Evolutionary conservation across 768 basidiomycete genomes (phyloP), one percentile per base, ranked within the genome.

Genomic region (Leccinum disarticulatum): DNA sequence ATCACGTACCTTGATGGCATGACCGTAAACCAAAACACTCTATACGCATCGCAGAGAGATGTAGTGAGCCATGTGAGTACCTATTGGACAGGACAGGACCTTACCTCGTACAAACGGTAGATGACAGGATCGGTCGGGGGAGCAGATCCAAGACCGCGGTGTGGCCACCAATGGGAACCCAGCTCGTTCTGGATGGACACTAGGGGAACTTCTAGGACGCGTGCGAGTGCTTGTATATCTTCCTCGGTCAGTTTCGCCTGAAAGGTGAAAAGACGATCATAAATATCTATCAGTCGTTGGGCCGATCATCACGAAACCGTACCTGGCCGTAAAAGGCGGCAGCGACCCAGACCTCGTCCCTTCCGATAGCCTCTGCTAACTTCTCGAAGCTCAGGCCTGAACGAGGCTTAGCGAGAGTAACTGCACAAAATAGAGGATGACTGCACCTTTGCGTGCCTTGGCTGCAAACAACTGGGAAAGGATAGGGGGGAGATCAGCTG

Each of bases 291-390:
- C 4, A 33, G 11, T 33, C 4, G 31, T 33, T 38, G 53, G 33
- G 31, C 1, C 22, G 60, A 55, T 11, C 28, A 19, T 46, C 38
- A 11, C 25, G 43, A 55, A 28, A 48, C 65, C 75, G 22, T 60
- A 88, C 88, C 77, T 92, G 91, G 7, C 87, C 91, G 64, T 91
- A 91, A 73, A 93, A 90, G 52, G 86, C 85, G 6, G 91, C 84
- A 3, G 91, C 91, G 27, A 92, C 80, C 89, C 90, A 93, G 27
- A 93, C 80, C 67, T 93, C 91, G 68, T 91, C 87, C 69, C 81
- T 86, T 25, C 81, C 83, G 55, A 93, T 81, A 7, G 77, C 78
- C 59, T 85, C 77, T 11, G 81, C 90, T 63, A 93, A 83, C 41
- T 82, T 76, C 58, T 85, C 88, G 61, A 92, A 93, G 14, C 86